Base-by-base conservation (phyloP, 2,329 filamentous ascomycete genomes). In the Aureobasidium subglaciale region DNA sequence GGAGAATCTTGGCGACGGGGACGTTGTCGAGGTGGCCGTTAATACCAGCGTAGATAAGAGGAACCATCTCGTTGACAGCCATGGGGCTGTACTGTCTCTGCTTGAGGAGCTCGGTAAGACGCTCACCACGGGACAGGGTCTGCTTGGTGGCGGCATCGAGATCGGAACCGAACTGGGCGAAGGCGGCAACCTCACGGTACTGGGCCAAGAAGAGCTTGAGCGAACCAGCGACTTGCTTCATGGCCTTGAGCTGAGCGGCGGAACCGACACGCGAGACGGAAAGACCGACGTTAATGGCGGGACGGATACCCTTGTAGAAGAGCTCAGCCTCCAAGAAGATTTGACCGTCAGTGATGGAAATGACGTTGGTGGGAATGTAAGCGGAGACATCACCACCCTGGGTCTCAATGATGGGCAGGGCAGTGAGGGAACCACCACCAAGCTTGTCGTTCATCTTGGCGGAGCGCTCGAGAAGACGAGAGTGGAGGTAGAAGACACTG, bases 131-230 rank as follows among this genome's bases (percentile, higher is more conserved):
- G 81, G 73, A 86, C 66, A 99, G 86, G 62, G 92, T 97, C 82
- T 97, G 93, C 87, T 96, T 97, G 77, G 93, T 99, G 67, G 93
- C 85, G 68, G 93, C 93, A 80, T 99, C 93, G 67, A 99, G 82
- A 83, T 99, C 93, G 73, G 93, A 99, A 87, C 93, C 93, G 85
- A 99, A 99, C 81, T 99, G 93, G 69, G 93, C 92, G 79, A 99
- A 99, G 68, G 93, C 93, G 71, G 93, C 93, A 63, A 99, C 93
- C 79, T 99, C 93, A 93, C 93, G 93, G 86, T 99, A 99, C 82
- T 99, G 93, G 70, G 93, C 93, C 88, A 99, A 89, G 90, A 97
- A 99, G 69, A 99, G 90, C 86, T 99, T 99, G 73, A 99, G 83
- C 67, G 92, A 97, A 85, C 93, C 93, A 71, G 93, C 93, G 69